Evolutionary conservation across 305 asterid species (phyloP).

Genomic region (Nicotiana rustica): DNA sequence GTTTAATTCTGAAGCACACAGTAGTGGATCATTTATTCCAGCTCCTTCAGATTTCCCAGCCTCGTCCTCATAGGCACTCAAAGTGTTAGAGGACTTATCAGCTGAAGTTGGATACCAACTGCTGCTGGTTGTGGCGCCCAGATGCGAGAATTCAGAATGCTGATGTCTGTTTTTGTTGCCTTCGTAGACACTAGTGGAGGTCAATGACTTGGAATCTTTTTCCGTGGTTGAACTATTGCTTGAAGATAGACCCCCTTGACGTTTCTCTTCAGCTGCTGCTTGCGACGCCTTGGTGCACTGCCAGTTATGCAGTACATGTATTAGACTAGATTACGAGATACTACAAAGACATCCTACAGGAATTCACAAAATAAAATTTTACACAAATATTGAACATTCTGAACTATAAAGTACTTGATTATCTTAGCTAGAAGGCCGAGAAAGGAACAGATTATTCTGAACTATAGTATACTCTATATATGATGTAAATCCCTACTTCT

Average conservation of each 20-base stretch:
- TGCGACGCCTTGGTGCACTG: conserved; percentile 59
- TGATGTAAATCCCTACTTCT: not conserved
- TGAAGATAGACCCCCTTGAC: conserved; percentile 39
- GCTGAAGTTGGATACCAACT: conserved; percentile 39
- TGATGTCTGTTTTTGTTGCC: conserved; percentile 29
- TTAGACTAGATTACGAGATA: conserved; percentile 1
- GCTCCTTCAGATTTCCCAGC: conserved; percentile 35
- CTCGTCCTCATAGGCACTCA: conserved; percentile 41
- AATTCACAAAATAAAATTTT: conserved; percentile 1
- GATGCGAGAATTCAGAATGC: conserved; percentile 34
- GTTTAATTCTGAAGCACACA: conserved; percentile 36
- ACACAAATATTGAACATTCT: not conserved
- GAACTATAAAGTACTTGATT: not conserved
- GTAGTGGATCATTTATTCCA: conserved; percentile 32
- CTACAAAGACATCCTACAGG: conserved; percentile 19
- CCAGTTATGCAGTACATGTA: conserved; percentile 5
- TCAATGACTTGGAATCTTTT: conserved; percentile 40
- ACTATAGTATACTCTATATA: not conserved
- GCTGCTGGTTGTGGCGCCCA: conserved; percentile 3
- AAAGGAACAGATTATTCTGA: not conserved
- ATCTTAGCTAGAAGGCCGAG: not conserved
- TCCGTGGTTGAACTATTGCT: conserved; percentile 39
- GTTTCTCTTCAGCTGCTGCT: conserved; percentile 40
- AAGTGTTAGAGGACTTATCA: conserved; percentile 39
- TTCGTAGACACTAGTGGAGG: conserved; percentile 39